Evolutionary conservation across 495 filamentous ascomycete species (phyloP).

Genomic region (Penicillium verhagenii): DNA sequence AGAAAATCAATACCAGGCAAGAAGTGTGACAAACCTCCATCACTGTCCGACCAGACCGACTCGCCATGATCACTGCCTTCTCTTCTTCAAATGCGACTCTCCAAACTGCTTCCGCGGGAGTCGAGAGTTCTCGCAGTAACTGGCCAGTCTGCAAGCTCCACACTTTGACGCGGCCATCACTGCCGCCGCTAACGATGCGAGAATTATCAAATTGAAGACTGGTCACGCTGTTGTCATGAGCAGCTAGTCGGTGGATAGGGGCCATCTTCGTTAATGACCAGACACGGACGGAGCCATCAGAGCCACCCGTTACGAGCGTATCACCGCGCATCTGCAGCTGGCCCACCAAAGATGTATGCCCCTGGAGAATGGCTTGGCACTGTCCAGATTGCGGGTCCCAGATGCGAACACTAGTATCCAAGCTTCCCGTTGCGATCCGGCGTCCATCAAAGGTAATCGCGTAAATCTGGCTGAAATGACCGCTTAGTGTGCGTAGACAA

Average conservation of each 20-base stretch:
- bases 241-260: conserved; percentile 89
- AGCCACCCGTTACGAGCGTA: conserved; percentile 93
- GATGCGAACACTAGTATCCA: conserved; percentile 95
- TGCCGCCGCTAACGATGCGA: conserved; percentile 90
- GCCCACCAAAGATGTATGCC: conserved; percentile 95
- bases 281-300: conserved; percentile 90
- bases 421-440: conserved; percentile 91
- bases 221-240: conserved; percentile 98
- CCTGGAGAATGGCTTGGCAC: conserved; percentile 90
- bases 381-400: conserved; percentile 91
- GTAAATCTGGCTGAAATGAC: conserved; percentile 98
- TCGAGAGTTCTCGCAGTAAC: conserved; percentile 85
- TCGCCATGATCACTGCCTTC: conserved; percentile 94
- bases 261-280: conserved; percentile 89
- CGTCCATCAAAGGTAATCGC: conserved; percentile 95
- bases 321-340: conserved; percentile 93
- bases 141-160: conserved; percentile 92
- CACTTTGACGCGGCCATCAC: conserved; percentile 93
- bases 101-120: conserved; percentile 93
- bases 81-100: conserved; percentile 97
- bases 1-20: not conserved
- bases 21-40: conserved; percentile 76
- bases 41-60: conserved; percentile 75
- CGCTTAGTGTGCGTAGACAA: conserved; percentile 84
- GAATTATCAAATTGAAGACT: conserved; percentile 95